These are phyloP conservation scores for Jackrogersella minutella DNA, from an alignment of 495 filamentous ascomycete species.

Conservation along the genomic window DNA sequence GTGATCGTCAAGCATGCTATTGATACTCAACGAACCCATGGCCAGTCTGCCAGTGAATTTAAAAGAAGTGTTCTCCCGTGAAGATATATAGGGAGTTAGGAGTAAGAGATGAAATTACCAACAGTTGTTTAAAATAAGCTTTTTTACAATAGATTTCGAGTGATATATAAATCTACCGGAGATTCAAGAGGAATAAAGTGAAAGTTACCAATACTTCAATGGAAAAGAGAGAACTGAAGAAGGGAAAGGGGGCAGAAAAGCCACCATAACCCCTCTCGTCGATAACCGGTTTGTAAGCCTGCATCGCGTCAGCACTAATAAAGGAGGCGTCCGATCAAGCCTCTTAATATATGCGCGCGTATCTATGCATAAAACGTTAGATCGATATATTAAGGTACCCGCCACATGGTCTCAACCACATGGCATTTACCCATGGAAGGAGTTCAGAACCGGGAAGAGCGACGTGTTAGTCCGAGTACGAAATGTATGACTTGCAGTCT, in stretches of 20 bases:
- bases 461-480: background rate
- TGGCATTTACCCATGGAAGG: background rate
- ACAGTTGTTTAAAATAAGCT: too few species aligned
- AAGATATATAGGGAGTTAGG: too few species aligned
- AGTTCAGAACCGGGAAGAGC: background rate
- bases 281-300: background rate
- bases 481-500: conserved; percentile 16
- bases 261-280: background rate
- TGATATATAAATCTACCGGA: background rate
- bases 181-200: background rate
- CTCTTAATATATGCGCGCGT: background rate
- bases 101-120: too few species aligned
- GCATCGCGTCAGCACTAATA: background rate
- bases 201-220: background rate
- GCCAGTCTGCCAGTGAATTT: too few species aligned
- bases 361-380: background rate
- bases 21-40: too few species aligned
- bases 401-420: conserved; percentile 17
- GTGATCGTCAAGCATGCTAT: too few species aligned
- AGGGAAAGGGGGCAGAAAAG: background rate
- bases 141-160: too few species aligned
- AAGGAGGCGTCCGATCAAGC: background rate
- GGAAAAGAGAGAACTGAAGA: background rate
- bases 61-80: too few species aligned
- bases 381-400: background rate